Evolutionary conservation across 176 grass and related monocot species (phyloP), one percentile per base, ranked within the genome.

Genomic region (Urochloa ruziziensis): DNA sequence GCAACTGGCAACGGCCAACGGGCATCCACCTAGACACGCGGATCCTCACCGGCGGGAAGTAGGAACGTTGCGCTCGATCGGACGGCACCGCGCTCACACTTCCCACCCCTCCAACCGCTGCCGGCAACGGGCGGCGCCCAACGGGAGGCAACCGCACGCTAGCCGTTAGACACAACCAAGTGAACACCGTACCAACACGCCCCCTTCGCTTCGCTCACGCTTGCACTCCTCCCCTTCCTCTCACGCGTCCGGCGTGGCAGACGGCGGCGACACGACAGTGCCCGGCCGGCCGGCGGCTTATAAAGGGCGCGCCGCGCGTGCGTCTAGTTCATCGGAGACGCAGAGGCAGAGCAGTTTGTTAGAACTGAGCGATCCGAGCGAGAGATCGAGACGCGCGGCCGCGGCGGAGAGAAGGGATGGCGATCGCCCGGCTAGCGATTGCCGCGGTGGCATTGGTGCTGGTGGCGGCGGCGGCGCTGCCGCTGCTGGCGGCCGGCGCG

Each of bases 91-190:
- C 33, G 12, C 59, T 46, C 70, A 87, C 78, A 19, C 61, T 24
- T 58, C 23, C 33, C 58, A 1, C 69, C 67, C 57, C 59, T 58
- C 16, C 78, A 87, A 87, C 78, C 70, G 78, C 61, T 56, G 69
- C 59, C 59, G 53, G 83, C 84, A 79, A 40, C 67, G 51, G 51
- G 51, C 5, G 25, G 47, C 36, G 39, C 7, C 7, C 84, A 79
- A 40, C 67, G 51, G 44, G 49, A 10, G 24, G 46, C 48, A 81
- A 86, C 85, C 78, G 84, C 67, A 78, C 77, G 84, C 66, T 82
- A 77, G 52, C 65, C 43, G 66, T 72, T 80, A 77, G 44, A 21
- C 47, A 39, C 10, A 40, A 3, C n/a, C n/a, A n/a, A n/a, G n/a
- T n/a, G n/a, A n/a, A n/a, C n/a, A n/a, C n/a, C n/a, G n/a, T n/a